Evolutionary conservation across 768 basidiomycete species (phyloP), one percentile per base, ranked within the genome.

Genomic region (Calvatia gigantea): DNA sequence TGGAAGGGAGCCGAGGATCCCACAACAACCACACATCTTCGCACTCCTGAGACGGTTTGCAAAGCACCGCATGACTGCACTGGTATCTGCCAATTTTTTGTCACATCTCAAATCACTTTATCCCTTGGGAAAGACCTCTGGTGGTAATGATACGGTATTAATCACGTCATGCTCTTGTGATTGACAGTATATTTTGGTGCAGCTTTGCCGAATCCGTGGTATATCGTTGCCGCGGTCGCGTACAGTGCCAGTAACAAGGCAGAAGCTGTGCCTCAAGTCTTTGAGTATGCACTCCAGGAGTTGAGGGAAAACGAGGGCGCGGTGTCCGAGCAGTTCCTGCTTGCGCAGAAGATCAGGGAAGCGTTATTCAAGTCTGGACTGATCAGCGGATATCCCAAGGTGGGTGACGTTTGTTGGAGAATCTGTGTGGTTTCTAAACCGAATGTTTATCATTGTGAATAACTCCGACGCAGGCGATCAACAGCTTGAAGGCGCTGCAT

Each of bases 291-390:
- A 2, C 61, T 83, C 42, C 54, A 70, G 2, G 80, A 83, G 44
- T 66, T 83, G 0, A 68, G 72, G 54, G 59, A 62, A 8, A 63
- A 69, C 51, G 27, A 57, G 53, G 44, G 38, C 4, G 25, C 19
- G n/a, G 57, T 21, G 9, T 45, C 32, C 38, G 51, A 52, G 12
- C 51, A 54, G 23, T 49, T 54, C 15, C 42, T 73, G 6, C 70
- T 86, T 2, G 79, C 79, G 35, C 73, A 78, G 51, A 84, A 77
- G 60, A 65, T 86, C n/a, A 72, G 83, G 28, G 86, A 88, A 57
- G 80, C 78, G 0, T 58, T 87, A 4, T 79, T 88, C 69, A 85
- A 86, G 63, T 75, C 80, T 3, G 86, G 83, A 3, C 62, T 84
- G 59, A 72, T 79, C 17, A 71, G 73, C 51, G 86, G 86, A 6